Evolutionary conservation across 1,139 yeast genomes (phyloP), one percentile per base, ranked within the genome.

Genomic region (Geotrichum klebahnii): DNA sequence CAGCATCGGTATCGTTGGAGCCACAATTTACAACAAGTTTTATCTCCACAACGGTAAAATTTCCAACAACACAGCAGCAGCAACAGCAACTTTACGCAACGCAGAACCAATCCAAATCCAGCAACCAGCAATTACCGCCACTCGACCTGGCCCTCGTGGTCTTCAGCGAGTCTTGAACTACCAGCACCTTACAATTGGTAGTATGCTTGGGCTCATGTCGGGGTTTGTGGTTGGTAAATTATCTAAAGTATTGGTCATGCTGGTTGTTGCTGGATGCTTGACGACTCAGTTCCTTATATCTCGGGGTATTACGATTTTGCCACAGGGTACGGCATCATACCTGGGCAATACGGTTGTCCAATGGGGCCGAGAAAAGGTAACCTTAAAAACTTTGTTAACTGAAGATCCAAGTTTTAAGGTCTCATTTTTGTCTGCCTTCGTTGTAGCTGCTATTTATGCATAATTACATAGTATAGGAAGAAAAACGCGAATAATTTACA

Each of bases 221-320:
- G 92, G 92, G 1, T 71, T 79, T 39, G 69, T 83, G 22, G 73
- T 78, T 19, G 89, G 90, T n/a, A 81, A 82, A 61, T 69, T 84
- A 53, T 76, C 83, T 52, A 73, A 80, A 29, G 73, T 81, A 26
- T 69, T 84, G 43, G 80, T 81, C 42, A 72, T 79, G 36, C 60
- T 80, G 46, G 65, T 80, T 0, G 71, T 81, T 35, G 70, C 81
- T 3, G 66, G 76, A 32, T 76, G 81, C 59, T 54, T 76, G 55
- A 67, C 79, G 26, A 53, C 78, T 14, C 84, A 80, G 65, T 84
- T 79, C 64, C 74, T 84, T 54, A 78, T 80, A 57, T 71, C 78
- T 41, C 69, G 85, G 55, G 80, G 82, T 14, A 70, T 83, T 47
- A 64, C 68, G n/a, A n/a, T n/a, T n/a, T n/a, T n/a, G 28, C 44